A percentile compares a stretch with the other conserved stretches of the same genome.
Conservation (phyloP, 2,329 filamentous ascomycete species). For the Aspergillus viridinutans region DNA sequence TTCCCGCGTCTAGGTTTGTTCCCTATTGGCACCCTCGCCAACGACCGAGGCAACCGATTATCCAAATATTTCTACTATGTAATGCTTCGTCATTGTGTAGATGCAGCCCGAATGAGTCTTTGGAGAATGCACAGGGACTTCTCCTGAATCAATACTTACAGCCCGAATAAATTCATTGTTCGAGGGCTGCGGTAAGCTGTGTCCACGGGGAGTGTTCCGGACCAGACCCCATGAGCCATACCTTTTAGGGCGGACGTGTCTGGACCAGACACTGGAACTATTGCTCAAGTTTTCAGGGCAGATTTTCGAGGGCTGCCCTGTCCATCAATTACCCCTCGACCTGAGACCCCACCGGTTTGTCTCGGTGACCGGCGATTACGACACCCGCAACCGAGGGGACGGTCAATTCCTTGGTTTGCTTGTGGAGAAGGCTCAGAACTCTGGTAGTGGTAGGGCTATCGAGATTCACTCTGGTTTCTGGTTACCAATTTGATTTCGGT, state of each 20-base stretch:
- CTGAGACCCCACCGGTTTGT: conserved; percentile 6
- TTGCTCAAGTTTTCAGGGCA: background rate
- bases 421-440: background rate
- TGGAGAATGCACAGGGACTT: background rate
- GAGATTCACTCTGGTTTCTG: background rate
- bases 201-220: background rate
- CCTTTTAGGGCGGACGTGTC: background rate
- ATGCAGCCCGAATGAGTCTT: background rate
- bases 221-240: background rate
- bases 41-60: background rate
- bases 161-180: background rate
- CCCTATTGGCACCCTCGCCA: background rate
- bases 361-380: background rate
- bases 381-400: background rate
- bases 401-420: conserved; percentile 5
- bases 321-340: background rate
- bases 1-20: background rate
- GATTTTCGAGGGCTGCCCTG: background rate
- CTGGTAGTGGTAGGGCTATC: background rate
- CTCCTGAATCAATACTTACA: background rate
- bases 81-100: background rate
- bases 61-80: background rate
- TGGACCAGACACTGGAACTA: background rate
- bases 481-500: background rate
- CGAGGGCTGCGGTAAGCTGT: background rate